Evolutionary conservation across 257 asterid species (phyloP), one percentile per base, ranked within the genome.

Genomic region (Jasminum sambac): DNA sequence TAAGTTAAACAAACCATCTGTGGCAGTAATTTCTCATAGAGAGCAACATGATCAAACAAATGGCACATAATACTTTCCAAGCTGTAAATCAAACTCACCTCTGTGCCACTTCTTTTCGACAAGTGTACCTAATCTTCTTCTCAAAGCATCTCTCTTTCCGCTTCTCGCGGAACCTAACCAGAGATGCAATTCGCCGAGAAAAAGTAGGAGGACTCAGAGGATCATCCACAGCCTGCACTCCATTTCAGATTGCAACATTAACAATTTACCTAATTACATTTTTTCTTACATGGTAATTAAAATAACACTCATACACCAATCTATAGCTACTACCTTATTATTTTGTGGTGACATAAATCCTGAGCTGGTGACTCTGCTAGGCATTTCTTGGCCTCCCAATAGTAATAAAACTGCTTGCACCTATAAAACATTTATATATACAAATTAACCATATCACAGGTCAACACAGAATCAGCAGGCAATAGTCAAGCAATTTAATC

Each of bases 121-220:
- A 72, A 64, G 79, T 60, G 78, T 84, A 82, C 61, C 84, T 72
- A 70, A 79, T 82, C 79, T 74, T 84, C 77, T 77, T 84, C 16
- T 77, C 89, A 73, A 84, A 85, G 76, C 85, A 80, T 71, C 89
- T 73, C 74, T 76, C 87, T 71, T 82, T 85, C 74, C 82, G 68
- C 78, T 82, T 85, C 82, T 82, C 87, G 44, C 87, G 77, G 72
- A 85, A 85, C 40, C 87, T 80, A 74, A 77, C 82, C 62, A 85
- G 67, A 52, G 87, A 84, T 14, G 84, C 84, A 17, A 63, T 66
- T 79, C 85, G 80, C 57, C 67, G 73, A 68, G 85, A 76, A 64
- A 43, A 30, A 69, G 57, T 71, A 46, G 80, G 74, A 72, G 10
- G 71, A 63, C 74, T 67, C 1, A 60, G 48, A 72, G 43, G 75